phyloP scores from a whole-genome alignment of 1,284 basidiomycete species.

The Boletus calvinii region DNA sequence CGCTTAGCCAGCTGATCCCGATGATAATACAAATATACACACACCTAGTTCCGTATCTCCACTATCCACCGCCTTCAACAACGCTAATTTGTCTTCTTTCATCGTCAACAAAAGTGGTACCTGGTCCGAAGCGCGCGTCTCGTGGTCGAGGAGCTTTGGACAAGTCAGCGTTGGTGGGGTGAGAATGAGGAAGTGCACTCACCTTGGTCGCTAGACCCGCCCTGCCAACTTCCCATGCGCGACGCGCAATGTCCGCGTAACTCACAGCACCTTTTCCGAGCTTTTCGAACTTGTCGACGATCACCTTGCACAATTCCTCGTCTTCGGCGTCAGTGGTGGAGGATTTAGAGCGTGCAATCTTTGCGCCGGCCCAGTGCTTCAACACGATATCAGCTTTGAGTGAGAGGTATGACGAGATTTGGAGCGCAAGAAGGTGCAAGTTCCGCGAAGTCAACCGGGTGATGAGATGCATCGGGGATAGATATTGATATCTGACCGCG shows the following conservation, averaged over 20 bases:
- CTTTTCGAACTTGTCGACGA: constrained; percentile 85
- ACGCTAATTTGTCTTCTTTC: constrained; percentile 90
- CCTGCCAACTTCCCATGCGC: constrained; percentile 91
- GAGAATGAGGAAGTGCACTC: constrained; percentile 10
- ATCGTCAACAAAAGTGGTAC: constrained; percentile 90
- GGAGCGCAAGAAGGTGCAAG: constrained; percentile 87
- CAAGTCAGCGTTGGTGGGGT: background rate
- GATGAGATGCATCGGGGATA: constrained; percentile 78
- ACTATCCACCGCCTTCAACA: constrained; percentile 90
- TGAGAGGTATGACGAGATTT: constrained; percentile 84
- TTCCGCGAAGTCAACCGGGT: constrained; percentile 84
- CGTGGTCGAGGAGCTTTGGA: constrained; percentile 84
- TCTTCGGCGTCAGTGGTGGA: constrained; percentile 60
- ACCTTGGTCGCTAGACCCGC: constrained; percentile 87
- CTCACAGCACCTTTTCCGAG: constrained; percentile 74
- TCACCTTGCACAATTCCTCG: constrained; percentile 75
- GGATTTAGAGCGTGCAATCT: constrained; percentile 75
- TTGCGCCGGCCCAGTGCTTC: constrained; percentile 94
- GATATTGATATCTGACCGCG: constrained; percentile 65
- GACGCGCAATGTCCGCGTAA: constrained; percentile 93
- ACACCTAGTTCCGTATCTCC: constrained; percentile 93
- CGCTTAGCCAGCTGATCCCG: background rate
- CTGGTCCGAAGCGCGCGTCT: constrained; percentile 87
- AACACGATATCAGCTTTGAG: constrained; percentile 86
- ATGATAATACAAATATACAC: constrained; percentile 19